These are phyloP conservation scores for Diutina sp. DNA, from an alignment of 1,139 yeast genomes.

Conservation along the genomic window DNA sequence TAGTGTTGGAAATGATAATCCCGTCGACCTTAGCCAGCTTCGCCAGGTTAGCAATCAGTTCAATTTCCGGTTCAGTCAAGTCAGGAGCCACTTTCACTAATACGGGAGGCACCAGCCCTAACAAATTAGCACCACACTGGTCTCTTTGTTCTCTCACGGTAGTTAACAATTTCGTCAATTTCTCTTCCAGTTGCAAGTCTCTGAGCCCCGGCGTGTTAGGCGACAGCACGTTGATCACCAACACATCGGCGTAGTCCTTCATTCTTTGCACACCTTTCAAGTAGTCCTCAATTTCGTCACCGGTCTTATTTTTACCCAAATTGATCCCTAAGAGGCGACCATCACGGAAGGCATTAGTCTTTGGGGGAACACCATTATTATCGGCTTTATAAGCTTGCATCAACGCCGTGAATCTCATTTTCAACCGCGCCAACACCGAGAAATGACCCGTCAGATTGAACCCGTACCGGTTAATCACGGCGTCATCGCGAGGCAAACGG, in stretches of 20 bases:
- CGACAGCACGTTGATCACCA: slow-evolving; percentile 86
- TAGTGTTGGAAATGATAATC: slow-evolving; percentile 84
- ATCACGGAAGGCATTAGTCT: slow-evolving; percentile 44
- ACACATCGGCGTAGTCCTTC: slow-evolving; percentile 78
- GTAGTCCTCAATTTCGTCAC: slow-evolving; percentile 83
- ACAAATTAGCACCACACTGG: slow-evolving; percentile 21
- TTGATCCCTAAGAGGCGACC: slow-evolving; percentile 69
- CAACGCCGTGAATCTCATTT: slow-evolving; percentile 38
- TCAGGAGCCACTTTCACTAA: slow-evolving; percentile 93
- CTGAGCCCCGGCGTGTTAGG: slow-evolving; percentile 96
- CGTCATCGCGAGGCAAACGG: slow-evolving; percentile 72
- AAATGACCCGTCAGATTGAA: slow-evolving; percentile 88
- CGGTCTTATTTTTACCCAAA: slow-evolving; percentile 83
- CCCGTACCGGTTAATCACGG: slow-evolving; percentile 89
- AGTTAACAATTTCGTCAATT: slow-evolving; percentile 51
- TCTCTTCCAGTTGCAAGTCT: slow-evolving; percentile 68
- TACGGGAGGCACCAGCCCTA: slow-evolving; percentile 53
- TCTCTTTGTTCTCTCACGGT: slow-evolving; percentile 55
- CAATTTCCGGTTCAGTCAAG: slow-evolving; percentile 67
- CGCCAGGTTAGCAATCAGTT: slow-evolving; percentile 74
- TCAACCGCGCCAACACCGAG: slow-evolving; percentile 52
- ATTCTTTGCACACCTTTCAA: slow-evolving; percentile 71
- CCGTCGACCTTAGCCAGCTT: slow-evolving; percentile 76
- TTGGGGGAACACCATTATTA: slow-evolving; percentile 17
- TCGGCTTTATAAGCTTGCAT: slow-evolving; percentile 9